Evolutionary conservation across 2,329 filamentous ascomycete species (phyloP).

Genomic region (Epichloe gansuensis): DNA sequence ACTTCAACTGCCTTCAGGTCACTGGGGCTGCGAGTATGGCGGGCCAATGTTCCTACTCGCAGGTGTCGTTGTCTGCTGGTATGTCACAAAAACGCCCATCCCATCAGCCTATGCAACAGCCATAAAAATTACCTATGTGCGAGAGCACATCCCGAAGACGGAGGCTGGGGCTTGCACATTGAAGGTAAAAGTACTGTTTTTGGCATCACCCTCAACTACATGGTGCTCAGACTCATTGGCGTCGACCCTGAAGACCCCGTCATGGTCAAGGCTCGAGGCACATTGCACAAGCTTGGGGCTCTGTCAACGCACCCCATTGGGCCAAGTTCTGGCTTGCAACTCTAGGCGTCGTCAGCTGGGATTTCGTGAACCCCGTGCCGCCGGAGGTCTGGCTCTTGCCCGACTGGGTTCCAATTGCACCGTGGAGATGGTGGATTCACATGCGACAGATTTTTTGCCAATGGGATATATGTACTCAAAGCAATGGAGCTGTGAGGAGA

Average conservation of each 20-base stretch:
- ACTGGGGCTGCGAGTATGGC: conserved; percentile 97
- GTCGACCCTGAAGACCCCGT: conserved; percentile 71
- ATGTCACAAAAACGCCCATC: conserved; percentile 79
- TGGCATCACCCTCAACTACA: conserved; percentile 83
- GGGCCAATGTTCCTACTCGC: conserved; percentile 94
- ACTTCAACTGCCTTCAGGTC: conserved; percentile 75
- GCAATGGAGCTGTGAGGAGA: conserved; percentile 65
- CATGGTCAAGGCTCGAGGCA: conserved; percentile 74
- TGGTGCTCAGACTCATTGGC: conserved; percentile 65
- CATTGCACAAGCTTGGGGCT: conserved; percentile 80
- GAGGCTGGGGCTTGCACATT: conserved; percentile 95
- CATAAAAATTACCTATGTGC: conserved; percentile 86
- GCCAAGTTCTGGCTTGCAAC: conserved; percentile 91
- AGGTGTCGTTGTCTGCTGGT: conserved; percentile 74
- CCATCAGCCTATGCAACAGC: conserved; percentile 69
- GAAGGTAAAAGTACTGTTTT: conserved; percentile 89
- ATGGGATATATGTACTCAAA: conserved; percentile 88
- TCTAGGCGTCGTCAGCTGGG: conserved; percentile 75
- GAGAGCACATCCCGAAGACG: conserved; percentile 72
- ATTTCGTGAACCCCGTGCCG: conserved; percentile 86
- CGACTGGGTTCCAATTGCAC: conserved; percentile 79
- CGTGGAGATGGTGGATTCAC: conserved; percentile 97
- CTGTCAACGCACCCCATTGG: conserved; percentile 80
- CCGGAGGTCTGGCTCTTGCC: conserved; percentile 89
- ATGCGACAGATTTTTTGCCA: conserved; percentile 88